A percentile compares a stretch with the other conserved stretches of the same genome.
These are phyloP conservation scores for Viola odorata DNA, from an alignment of 345 rosid species.

Conservation along the genomic window DNA sequence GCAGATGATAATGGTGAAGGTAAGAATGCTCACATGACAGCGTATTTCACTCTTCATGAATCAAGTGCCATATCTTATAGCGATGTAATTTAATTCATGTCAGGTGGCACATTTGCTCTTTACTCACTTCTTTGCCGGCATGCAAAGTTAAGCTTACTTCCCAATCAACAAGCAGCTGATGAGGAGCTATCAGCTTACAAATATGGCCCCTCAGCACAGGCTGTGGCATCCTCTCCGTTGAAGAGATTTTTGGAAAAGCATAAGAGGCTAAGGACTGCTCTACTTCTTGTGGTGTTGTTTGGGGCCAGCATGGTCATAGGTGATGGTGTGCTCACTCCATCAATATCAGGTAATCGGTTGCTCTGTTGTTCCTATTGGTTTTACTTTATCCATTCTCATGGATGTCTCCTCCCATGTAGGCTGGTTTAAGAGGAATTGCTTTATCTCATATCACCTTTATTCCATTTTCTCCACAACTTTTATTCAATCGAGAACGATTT, in stretches of 20 bases:
- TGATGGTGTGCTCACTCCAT: constrained; percentile 85
- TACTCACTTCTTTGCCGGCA: constrained; percentile 87
- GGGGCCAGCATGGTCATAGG: constrained; percentile 94
- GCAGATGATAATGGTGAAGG: constrained; percentile 95
- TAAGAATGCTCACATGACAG: constrained; percentile 8
- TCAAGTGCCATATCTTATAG: too few relatives aligned
- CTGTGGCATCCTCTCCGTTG: constrained; percentile 41
- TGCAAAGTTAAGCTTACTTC: constrained; percentile 80
- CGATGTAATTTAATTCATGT: constrained; percentile 14
- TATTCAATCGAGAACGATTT: not conserved
- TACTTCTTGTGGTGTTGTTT: constrained; percentile 66
- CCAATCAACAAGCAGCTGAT: constrained; percentile 94
- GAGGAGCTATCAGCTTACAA: constrained; percentile 88
- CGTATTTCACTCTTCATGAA: too few relatives aligned
- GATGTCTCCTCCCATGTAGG: not conserved
- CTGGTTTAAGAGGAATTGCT: not conserved
- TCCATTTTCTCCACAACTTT: not conserved
- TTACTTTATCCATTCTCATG: not conserved
- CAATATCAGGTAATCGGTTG: constrained; percentile 60
- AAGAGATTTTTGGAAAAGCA: constrained; percentile 74
- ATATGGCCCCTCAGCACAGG: constrained; percentile 44
- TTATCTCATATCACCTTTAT: not conserved
- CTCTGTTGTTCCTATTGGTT: not conserved
- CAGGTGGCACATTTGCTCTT: constrained; percentile 92
- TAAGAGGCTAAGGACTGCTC: constrained; percentile 58